phyloP scores from a whole-genome alignment of 257 asterid genomes.

The Eustoma russellianum region DNA sequence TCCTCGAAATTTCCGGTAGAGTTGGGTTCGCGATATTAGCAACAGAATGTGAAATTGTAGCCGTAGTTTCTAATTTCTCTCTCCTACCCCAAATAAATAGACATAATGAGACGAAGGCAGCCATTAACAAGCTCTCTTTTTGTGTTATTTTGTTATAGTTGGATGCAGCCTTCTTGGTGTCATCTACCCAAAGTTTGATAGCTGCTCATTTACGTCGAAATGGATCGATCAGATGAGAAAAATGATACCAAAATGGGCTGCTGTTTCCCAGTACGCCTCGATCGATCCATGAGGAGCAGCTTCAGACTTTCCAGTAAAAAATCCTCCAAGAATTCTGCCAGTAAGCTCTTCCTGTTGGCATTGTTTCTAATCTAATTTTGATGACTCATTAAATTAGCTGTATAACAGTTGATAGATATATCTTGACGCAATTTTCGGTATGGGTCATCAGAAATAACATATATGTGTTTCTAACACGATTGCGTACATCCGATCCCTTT shows the following conservation, averaged over 20 bases:
- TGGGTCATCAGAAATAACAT: no score
- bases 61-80: neutral
- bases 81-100: no score
- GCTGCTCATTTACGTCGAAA: slow-evolving; percentile 7
- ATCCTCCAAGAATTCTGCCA: slow-evolving; percentile 7
- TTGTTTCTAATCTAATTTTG: no score
- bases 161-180: neutral
- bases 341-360: neutral
- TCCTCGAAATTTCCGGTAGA: slow-evolving; percentile 1
- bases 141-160: neutral
- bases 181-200: neutral
- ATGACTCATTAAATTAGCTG: no score
- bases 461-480: no score
- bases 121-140: neutral
- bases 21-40: neutral
- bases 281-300: slow-evolving; percentile 29
- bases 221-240: slow-evolving; percentile 20
- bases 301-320: slow-evolving; percentile 10
- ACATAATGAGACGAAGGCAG: no score
- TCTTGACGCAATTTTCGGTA: no score
- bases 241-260: slow-evolving; percentile 6
- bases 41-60: neutral
- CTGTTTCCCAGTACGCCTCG: slow-evolving; percentile 20
- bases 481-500: no score
- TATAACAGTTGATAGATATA: no score